phyloP scores from a whole-genome alignment of 2,329 filamentous ascomycete genomes.

The Neopestalotiopsis sp. region DNA sequence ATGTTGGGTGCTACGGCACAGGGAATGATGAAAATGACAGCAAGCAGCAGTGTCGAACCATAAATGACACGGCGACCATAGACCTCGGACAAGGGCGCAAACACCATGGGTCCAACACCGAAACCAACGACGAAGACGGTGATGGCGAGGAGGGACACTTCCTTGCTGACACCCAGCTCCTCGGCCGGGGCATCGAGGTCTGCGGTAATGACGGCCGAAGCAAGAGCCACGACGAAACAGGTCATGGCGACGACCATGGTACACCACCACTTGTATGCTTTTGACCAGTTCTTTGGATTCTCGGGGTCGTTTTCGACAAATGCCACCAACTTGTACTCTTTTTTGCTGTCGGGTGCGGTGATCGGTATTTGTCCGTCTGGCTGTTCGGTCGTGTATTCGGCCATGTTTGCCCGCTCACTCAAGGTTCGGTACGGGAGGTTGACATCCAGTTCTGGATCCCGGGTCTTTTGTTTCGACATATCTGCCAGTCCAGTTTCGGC shows the following conservation, averaged over 20 bases:
- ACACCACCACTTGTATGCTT: slow-evolving; percentile 79
- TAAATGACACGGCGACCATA: slow-evolving; percentile 77
- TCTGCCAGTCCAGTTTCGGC: background rate
- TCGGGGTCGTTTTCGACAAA: slow-evolving; percentile 75
- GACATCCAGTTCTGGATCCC: slow-evolving; percentile 50
- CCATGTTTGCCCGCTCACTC: slow-evolving; percentile 63
- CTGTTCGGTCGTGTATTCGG: slow-evolving; percentile 71
- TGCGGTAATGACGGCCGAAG: slow-evolving; percentile 78
- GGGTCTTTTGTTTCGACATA: slow-evolving; percentile 10
- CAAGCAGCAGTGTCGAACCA: slow-evolving; percentile 69
- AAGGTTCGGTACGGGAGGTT: slow-evolving; percentile 72
- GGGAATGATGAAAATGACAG: slow-evolving; percentile 81
- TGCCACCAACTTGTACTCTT: slow-evolving; percentile 57
- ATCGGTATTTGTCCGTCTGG: slow-evolving; percentile 64
- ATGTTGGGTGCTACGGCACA: slow-evolving; percentile 81
- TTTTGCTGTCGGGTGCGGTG: slow-evolving; percentile 26
- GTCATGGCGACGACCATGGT: slow-evolving; percentile 84
- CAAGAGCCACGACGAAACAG: slow-evolving; percentile 76
- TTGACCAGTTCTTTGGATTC: slow-evolving; percentile 88
- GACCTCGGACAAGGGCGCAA: slow-evolving; percentile 80
- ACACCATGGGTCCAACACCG: slow-evolving; percentile 80
- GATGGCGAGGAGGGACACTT: slow-evolving; percentile 75
- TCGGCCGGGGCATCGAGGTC: slow-evolving; percentile 69
- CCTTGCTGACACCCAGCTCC: slow-evolving; percentile 71
- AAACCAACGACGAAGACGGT: slow-evolving; percentile 84